Evolutionary conservation across 2,329 filamentous ascomycete species (phyloP), one percentile per base, ranked within the genome.

Genomic region (Endoconidiophora polonica): DNA sequence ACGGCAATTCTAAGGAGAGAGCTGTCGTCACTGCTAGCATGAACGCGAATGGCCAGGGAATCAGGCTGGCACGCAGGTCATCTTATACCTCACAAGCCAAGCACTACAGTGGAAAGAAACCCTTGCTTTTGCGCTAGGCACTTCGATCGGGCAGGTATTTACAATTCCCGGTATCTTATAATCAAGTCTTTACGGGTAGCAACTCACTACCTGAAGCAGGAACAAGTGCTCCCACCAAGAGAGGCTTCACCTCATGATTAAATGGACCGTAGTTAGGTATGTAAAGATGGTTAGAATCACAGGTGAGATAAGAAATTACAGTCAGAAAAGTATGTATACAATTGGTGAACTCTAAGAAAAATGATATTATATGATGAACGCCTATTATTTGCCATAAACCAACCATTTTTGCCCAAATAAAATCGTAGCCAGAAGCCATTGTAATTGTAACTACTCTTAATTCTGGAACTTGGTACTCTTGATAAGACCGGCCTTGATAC

Each of bases 401-500:
- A 50, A 50, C 39, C 52, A 49, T 18, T 56, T 55, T 54, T 52
- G 45, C 47, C 52, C 40, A 44, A 29, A 18, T 22, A 18, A 16
- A 46, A 37, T 29, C 22, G 24, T 20, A 37, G 20, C 44, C 9
- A 38, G 20, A 46, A 33, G 20, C 18, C 33, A 6, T 33, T 14
- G n/a, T 26, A 54, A 52, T 29, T 22, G 38, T 20, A 1, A 33
- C 12, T 42, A 42, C 36, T 16, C 29, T 36, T 54, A 51, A 23
- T 50, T 54, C 60, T 78, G 90, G 67, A 98, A 70, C 72, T 91
- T 96, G 61, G 85, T 76, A 74, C 86, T 94, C 78, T 91, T 94
- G 59, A 96, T 79, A 65, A 98, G 67, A 18, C 84, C 83, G 58
- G 81, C 84, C 73, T 95, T 96, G 68, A 98, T 94, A 78, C 91